Percentiles rank a stretch among this genome's conserved stretches.
Conservation (phyloP, 2,329 filamentous ascomycete species). For the Pseudonectria foliicola region DNA sequence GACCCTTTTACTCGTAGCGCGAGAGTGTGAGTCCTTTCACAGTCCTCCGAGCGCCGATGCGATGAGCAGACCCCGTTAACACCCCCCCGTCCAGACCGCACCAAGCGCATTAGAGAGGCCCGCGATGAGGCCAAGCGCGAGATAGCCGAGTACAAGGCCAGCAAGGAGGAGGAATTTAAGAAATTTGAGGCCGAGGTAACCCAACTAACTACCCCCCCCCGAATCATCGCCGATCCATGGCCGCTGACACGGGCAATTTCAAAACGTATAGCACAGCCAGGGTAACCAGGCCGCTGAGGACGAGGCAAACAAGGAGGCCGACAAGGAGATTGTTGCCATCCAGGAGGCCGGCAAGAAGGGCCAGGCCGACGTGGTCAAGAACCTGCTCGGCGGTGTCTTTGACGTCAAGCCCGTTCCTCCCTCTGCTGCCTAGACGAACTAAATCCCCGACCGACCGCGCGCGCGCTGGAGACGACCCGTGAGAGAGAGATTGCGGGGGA, state of each 20-base stretch:
- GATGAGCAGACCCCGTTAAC: conserved; percentile 2
- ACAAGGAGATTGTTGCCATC: conserved; percentile 76
- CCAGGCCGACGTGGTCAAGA: conserved; percentile 71
- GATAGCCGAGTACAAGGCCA: conserved; percentile 82
- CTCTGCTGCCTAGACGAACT: conserved; percentile 17
- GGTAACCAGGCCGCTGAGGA: conserved; percentile 76
- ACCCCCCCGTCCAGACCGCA: conserved; percentile 48
- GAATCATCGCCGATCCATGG: neutral
- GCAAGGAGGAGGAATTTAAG: conserved; percentile 93
- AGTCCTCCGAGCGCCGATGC: neutral
- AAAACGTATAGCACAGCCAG: conserved; percentile 65
- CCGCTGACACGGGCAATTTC: conserved; percentile 5
- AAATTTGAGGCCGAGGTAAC: conserved; percentile 72
- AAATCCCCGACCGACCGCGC: neutral
- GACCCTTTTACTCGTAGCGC: conserved; percentile 44
- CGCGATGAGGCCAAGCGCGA: conserved; percentile 96
- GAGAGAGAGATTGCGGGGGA: no score
- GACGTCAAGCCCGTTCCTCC: conserved; percentile 66
- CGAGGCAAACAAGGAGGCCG: conserved; percentile 72
- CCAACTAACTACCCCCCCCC: neutral
- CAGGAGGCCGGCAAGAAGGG: conserved; percentile 71
- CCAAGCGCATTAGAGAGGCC: conserved; percentile 94
- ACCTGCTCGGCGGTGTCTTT: conserved; percentile 78
- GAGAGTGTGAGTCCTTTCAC: conserved; percentile 65
- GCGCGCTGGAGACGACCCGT: no score